Base-by-base conservation (phyloP, 1,139 yeast species). In the Hansenula anomala region DNA sequence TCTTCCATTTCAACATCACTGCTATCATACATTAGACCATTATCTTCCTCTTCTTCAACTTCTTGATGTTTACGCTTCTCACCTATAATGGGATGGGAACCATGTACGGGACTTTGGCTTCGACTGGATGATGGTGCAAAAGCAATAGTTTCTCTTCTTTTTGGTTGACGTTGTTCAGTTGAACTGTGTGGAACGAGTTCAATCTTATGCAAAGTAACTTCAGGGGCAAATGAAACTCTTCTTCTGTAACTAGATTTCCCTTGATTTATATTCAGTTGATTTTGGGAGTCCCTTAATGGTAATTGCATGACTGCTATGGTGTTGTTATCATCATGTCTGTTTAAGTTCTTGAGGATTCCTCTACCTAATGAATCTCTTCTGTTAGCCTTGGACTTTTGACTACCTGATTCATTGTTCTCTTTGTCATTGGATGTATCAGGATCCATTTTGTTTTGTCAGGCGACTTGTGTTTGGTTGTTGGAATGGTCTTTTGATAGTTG, bases 211-310 rank as follows among this genome's bases (percentile, higher is more conserved):
- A 82, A 61, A 0, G 88, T 81, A 0, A 81, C 89, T 51, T 81
- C 89, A 2, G 87, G 87, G 2, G 88, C 87, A 64, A 82, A 82
- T 1, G 87, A 80, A 0, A 82, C 89, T 28, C 89, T 59, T 48
- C 89, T 62, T 47, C 60, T 45, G 45, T 55, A 36, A 36, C 36
- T 44, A 13, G 47, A 38, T 32, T 46, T 38, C 11, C 44, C 43
- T 12, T 36, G 39, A 10, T 34, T 42, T 25, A 40, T 34, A 28
- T 18, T 42, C 1, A 43, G 8, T 6, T 20, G 8, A 2, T 38
- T 6, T 10, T 28, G 30, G n/a, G 18, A 20, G 19, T 49, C 53
- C 20, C 48, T 38, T 2, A 51, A 37, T 0, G 51, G 53, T 2
- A 51, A 42, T 1, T 60, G 59, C 36, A 55, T 48, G 6, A 58